Base-by-base conservation (phyloP, 139 green algal species). In the Helicosporidium sp. region DNA sequence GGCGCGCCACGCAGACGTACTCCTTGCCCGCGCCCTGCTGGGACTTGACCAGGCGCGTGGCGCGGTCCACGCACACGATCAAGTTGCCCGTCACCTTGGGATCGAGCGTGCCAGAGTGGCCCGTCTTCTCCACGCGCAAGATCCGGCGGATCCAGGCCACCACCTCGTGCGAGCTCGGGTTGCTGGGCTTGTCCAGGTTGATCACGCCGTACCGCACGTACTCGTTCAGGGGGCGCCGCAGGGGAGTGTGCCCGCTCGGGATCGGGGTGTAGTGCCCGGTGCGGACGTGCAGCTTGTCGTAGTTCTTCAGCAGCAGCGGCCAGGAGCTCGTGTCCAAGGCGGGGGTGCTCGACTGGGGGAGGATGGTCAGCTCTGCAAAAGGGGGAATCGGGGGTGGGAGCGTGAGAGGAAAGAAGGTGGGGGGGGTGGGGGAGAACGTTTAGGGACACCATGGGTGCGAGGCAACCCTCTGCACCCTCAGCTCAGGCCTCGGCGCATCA, bases 191-290 rank as follows among this genome's bases (percentile, higher is more conserved):
- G 74, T 98, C 88, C 16, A 98, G 66, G 68, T 98, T 98, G 52
- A 96, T 83, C 29, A 91, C 84, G 6, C 88, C 88, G 51, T 96
- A 96, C 7, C 69, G 75, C 24, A 97, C 55, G 58, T 97, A 93
- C 33, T 97, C 88, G 42, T 55, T 28, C 4, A 95, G 58, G 4
- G 80, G 67, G 2, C 86, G 75, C 43, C 77, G 76, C 6, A 98
- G 65, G 12, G 88, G 88, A 2, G 86, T 93, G 63, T 76, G 55
- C 12, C 88, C 88, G 13, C 64, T 72, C 10, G 88, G 84, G 37
- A 98, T 97, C 16, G 88, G 88, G 6, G 88, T 98, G 75, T 98
- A 98, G 64, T 97, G 88, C 12, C 86, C 88, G 1, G 82, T 94
- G 10, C 86, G 71, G 1, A 97, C 79, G 47, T 96, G 78, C 16